Conservation (phyloP, 2,329 filamentous ascomycete genomes). For the Xylariaceae sp. region DNA sequence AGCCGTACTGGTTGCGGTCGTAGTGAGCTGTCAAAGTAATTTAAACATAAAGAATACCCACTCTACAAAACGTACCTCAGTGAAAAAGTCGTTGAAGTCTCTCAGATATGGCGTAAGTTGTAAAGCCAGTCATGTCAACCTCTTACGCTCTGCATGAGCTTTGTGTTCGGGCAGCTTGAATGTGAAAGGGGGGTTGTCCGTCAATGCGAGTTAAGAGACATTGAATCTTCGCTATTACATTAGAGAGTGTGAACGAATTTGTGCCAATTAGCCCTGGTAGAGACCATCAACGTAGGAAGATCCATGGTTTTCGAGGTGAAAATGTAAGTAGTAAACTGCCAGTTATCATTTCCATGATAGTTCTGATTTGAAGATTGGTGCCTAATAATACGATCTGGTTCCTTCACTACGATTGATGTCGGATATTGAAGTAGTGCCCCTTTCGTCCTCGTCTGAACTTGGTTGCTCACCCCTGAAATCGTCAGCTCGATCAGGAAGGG, state of each 20-base stretch:
- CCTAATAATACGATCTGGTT: slow-evolving; percentile 32
- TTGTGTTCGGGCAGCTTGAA: too few relatives aligned
- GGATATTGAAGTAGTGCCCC: slow-evolving; percentile 20
- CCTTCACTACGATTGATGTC: slow-evolving; percentile 28
- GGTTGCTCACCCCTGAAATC: slow-evolving; percentile 35
- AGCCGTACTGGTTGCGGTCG: background rate
- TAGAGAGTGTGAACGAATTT: background rate
- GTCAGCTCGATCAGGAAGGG: slow-evolving; percentile 44
- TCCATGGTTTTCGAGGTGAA: background rate
- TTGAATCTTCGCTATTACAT: background rate
- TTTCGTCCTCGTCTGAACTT: slow-evolving; percentile 43
- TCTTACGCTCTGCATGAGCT: too few relatives aligned
- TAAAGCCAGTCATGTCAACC: too few relatives aligned
- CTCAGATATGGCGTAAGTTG: background rate
- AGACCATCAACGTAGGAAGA: background rate
- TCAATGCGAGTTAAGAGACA: too few relatives aligned
- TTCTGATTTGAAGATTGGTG: background rate
- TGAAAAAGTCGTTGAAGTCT: background rate
- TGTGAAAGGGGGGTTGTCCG: too few relatives aligned
- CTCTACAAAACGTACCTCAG: background rate
- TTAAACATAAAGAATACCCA: background rate
- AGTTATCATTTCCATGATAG: background rate
- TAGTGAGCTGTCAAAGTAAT: background rate
- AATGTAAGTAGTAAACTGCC: too few relatives aligned
- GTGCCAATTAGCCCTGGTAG: background rate